phyloP scores from a whole-genome alignment of 805 yeast genomes.

The Saccharomycopsis malanga region DNA sequence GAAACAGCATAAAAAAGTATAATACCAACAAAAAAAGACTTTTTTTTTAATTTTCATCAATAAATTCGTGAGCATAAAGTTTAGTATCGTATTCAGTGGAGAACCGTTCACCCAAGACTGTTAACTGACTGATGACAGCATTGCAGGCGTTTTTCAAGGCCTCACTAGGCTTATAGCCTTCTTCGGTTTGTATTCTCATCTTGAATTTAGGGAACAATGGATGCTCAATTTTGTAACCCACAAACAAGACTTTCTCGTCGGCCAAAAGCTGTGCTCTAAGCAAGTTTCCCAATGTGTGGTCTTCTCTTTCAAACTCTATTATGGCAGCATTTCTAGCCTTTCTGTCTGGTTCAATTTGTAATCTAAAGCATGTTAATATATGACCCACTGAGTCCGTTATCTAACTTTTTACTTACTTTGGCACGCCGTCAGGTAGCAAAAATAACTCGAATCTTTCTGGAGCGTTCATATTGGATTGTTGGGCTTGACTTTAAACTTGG shows the following conservation, averaged over 20 bases:
- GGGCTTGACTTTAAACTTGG: too few relatives aligned
- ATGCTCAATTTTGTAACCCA: slow-evolving; percentile 97
- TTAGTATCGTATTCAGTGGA: slow-evolving; percentile 90
- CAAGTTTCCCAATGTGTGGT: slow-evolving; percentile 91
- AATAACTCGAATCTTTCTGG: slow-evolving; percentile 98
- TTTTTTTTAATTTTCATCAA: slow-evolving; percentile 19
- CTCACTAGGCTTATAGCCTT: slow-evolving; percentile 84
- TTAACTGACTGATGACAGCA: slow-evolving; percentile 71
- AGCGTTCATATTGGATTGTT: too few relatives aligned
- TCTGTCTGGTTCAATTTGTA: slow-evolving; percentile 85
- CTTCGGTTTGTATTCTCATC: slow-evolving; percentile 92
- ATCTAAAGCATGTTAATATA: slow-evolving; percentile 32
- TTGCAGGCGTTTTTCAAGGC: slow-evolving; percentile 90
- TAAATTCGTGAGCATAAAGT: slow-evolving; percentile 48
- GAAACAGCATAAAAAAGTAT: too few relatives aligned
- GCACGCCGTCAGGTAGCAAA: slow-evolving; percentile 94
- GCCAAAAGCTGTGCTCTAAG: slow-evolving; percentile 78
- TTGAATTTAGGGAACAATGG: slow-evolving; percentile 94
- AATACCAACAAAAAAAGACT: too few relatives aligned
- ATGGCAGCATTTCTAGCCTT: slow-evolving; percentile 93
- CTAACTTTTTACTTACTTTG: slow-evolving; percentile 59
- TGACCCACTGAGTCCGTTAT: too few relatives aligned
- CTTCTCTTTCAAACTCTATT: slow-evolving; percentile 92
- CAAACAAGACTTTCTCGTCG: slow-evolving; percentile 87
- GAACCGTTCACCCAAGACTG: slow-evolving; percentile 67